Conservation (phyloP, 148 eudicot genomes). For the Camellia granthamiana region DNA sequence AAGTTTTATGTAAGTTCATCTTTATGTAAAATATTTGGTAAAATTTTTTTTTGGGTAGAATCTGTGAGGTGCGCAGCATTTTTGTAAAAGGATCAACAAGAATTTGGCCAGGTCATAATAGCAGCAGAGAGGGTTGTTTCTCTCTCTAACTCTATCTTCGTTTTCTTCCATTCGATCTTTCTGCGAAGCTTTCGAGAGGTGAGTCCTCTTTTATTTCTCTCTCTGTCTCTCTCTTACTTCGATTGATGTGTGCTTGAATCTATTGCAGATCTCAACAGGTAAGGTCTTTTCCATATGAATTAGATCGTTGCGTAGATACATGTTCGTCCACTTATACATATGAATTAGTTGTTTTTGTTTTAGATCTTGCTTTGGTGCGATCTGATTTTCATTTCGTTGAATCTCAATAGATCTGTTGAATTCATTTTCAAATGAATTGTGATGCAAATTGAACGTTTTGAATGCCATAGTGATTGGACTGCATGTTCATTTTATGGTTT, state of each 20-base stretch:
- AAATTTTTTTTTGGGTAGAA: too few relatives aligned
- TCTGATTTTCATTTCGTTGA: not conserved
- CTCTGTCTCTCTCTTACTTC: not conserved
- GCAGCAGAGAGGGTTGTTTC: not conserved
- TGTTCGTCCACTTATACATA: too few relatives aligned
- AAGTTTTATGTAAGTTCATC: too few relatives aligned
- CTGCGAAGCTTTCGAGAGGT: not conserved
- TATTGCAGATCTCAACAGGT: not conserved
- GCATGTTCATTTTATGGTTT: not conserved
- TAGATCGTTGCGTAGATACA: not conserved
- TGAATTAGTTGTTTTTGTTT: not conserved
- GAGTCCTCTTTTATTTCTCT: not conserved
- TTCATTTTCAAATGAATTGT: not conserved
- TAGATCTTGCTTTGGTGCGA: not conserved
- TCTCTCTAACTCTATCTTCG: not conserved
- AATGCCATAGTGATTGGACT: not conserved
- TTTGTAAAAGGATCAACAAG: not conserved
- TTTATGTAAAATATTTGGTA: too few relatives aligned
- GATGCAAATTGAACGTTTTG: not conserved
- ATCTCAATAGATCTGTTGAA: slow-evolving; percentile 3
- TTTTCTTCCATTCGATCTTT: not conserved
- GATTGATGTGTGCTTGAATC: not conserved
- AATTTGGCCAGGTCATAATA: not conserved
- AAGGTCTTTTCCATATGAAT: not conserved
- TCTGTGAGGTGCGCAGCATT: too few relatives aligned